These are phyloP conservation scores for Hyaloperonospora brassicae DNA, from an alignment of 352 stramenopile species.

Conservation along the genomic window DNA sequence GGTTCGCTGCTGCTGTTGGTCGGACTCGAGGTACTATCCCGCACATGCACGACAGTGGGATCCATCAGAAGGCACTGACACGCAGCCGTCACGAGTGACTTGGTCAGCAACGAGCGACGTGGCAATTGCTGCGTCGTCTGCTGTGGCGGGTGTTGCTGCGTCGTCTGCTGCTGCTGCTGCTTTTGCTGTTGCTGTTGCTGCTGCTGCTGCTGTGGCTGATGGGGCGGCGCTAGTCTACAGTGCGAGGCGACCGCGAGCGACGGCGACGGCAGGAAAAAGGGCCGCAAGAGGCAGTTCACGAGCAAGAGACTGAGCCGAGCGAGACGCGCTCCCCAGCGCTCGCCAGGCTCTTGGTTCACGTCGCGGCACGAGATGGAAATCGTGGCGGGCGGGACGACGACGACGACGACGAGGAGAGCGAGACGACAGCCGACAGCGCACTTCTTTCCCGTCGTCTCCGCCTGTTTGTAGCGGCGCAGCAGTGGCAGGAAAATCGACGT, in stretches of 20 bases:
- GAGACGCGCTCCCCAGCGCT: conserved; percentile 31
- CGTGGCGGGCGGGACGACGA: conserved; percentile 1
- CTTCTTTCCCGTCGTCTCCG: neutral
- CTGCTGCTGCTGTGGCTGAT: neutral
- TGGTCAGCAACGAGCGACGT: conserved; percentile 5
- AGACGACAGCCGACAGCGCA: too few relatives aligned
- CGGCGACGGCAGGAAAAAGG: conserved; percentile 16
- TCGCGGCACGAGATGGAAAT: conserved; percentile 9
- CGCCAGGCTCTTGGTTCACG: conserved; percentile 10
- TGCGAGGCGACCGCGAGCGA: conserved; percentile 9
- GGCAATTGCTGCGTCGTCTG: neutral
- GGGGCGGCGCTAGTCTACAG: conserved; percentile 5
- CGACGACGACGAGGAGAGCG: too few relatives aligned
- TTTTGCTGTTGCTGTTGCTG: neutral
- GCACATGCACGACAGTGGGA: neutral
- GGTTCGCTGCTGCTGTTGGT: conserved; percentile 30
- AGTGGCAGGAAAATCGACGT: neutral
- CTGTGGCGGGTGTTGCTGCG: conserved; percentile 1
- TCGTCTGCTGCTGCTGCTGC: neutral
- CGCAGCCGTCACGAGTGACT: conserved; percentile 14
- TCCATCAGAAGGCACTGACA: conserved; percentile 19
- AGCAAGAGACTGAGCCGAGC: conserved; percentile 30
- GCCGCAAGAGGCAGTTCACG: conserved; percentile 26
- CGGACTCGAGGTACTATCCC: conserved; percentile 13
- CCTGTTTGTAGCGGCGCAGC: conserved; percentile 9